A percentile compares a stretch with the other conserved stretches of the same genome.
Conservation (phyloP, 805 yeast species). For the Ogataea corticis region DNA sequence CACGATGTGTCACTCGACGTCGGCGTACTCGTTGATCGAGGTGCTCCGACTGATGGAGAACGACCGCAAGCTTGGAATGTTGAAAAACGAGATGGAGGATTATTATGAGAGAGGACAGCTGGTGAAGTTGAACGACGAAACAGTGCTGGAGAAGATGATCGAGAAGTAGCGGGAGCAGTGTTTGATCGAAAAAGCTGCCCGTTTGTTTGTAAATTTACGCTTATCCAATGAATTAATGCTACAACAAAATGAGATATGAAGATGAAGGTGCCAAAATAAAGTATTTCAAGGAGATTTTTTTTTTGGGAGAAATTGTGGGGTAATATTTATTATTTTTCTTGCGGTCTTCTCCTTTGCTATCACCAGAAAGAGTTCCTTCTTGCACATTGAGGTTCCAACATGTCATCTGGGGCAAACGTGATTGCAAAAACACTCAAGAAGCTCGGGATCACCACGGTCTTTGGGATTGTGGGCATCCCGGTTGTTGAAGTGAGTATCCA, state of each 20-base stretch:
- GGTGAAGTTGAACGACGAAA: conserved; percentile 17
- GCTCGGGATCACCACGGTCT: conserved; percentile 56
- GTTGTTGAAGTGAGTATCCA: conserved; percentile 52
- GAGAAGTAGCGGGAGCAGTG: not conserved
- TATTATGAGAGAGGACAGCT: conserved; percentile 17
- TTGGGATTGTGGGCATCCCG: conserved; percentile 78
- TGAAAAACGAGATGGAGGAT: conserved; percentile 16
- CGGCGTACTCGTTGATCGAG: conserved; percentile 22
- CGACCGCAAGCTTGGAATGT: conserved; percentile 11
- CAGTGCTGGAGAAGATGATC: conserved; percentile 14
- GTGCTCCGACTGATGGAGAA: conserved; percentile 11
- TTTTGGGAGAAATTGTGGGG: too few species aligned
- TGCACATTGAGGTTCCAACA: not conserved
- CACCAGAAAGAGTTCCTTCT: not conserved
- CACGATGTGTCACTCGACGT: conserved; percentile 26
- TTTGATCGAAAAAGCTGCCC: too few species aligned
- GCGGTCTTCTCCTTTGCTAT: too few species aligned
- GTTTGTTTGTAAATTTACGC: too few species aligned
- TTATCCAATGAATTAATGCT: too few species aligned
- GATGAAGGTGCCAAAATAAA: too few species aligned
- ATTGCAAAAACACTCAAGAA: conserved; percentile 49
- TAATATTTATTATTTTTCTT: too few species aligned
- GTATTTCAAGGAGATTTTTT: too few species aligned
- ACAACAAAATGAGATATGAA: too few species aligned
- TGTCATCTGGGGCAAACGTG: conserved; percentile 41